Base-by-base conservation (phyloP, 1,284 basidiomycete species). In the Tausonia pullulans region DNA sequence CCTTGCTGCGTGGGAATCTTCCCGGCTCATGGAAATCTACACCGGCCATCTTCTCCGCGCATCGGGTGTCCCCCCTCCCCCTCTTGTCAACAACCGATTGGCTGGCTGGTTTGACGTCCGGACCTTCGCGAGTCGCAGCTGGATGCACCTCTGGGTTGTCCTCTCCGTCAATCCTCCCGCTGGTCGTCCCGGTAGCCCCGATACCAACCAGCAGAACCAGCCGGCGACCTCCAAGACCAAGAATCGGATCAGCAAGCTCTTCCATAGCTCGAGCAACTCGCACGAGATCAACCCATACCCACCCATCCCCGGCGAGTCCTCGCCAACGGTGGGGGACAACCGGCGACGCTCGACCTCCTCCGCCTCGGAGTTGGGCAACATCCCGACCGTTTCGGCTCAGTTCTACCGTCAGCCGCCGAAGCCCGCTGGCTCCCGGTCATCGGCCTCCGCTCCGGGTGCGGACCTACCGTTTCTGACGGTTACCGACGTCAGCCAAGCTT, bases 11-110 rank as follows among this genome's bases (percentile, higher is more conserved):
- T 98, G 94, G 92, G 95, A 98, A 76, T 92, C 96, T 71, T 88
- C 90, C 0, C 84, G 94, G 41, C 81, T 98, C 39, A 93, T 97
- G 75, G 95, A 98, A 77, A 92, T 98, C 66, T 98, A 98, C 75
- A 98, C 95, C 0, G 94, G 93, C 2, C 90, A 97, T 77, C 79
- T 98, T n/a, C 55, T 52, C 61, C 60, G 61, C 48, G 56, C 50
- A 5, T 43, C 57, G 16, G 63, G 63, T 13, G 84, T 87, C 68
- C 79, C 83, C 1, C 82, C 81, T 6, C 80, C 84, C 0, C 83
- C 87, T 1, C 80, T 94, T 2, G 74, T 81, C 11, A 83, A 83
- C 59, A 88, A 90, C 10, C 83, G 82, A 67, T 83, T 93, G 79
- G 94, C 98, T 74, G 94, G 94, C 3, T 95, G 90, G 89, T 88